Percentiles rank a stretch among this genome's conserved stretches.
Evolutionary conservation across 1,284 basidiomycete species (phyloP).

Genomic region (Trichosporon sp.): DNA sequence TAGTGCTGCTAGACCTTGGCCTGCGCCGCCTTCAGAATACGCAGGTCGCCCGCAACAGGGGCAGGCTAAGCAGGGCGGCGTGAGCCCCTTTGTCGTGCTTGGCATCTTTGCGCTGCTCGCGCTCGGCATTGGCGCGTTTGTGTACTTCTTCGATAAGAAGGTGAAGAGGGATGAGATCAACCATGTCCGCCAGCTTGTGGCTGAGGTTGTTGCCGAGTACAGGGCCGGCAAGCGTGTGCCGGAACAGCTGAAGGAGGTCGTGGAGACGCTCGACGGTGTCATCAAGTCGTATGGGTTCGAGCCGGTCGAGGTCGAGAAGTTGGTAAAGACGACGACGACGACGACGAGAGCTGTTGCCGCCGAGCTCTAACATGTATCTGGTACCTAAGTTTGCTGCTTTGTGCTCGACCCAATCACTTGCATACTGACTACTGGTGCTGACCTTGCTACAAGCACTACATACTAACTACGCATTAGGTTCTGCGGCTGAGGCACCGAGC

Average conservation of each 20-base stretch:
- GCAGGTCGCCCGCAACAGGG: neutral
- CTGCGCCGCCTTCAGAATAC: neutral
- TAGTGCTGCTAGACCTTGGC: neutral
- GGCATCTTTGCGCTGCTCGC: neutral
- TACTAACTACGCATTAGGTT: neutral
- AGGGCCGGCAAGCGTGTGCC: neutral
- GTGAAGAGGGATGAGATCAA: neutral
- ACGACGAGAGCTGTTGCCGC: neutral
- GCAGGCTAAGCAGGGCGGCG: neutral
- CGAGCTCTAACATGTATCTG: conserved; percentile 1
- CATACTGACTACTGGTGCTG: too few relatives aligned
- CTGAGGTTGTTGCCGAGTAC: neutral
- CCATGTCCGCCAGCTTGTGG: neutral
- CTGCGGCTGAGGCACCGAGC: neutral
- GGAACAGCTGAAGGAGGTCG: conserved; percentile 7
- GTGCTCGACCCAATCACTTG: too few relatives aligned
- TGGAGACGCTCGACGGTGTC: neutral
- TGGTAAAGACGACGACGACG: neutral
- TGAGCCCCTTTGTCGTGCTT: neutral
- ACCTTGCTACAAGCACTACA: neutral
- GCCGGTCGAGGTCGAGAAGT: neutral
- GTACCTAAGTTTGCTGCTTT: neutral
- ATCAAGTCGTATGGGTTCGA: neutral
- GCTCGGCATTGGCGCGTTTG: neutral
- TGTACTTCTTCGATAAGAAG: conserved; percentile 4